Conservation (phyloP, 306 rosid species). For the Dryas octopetala region DNA sequence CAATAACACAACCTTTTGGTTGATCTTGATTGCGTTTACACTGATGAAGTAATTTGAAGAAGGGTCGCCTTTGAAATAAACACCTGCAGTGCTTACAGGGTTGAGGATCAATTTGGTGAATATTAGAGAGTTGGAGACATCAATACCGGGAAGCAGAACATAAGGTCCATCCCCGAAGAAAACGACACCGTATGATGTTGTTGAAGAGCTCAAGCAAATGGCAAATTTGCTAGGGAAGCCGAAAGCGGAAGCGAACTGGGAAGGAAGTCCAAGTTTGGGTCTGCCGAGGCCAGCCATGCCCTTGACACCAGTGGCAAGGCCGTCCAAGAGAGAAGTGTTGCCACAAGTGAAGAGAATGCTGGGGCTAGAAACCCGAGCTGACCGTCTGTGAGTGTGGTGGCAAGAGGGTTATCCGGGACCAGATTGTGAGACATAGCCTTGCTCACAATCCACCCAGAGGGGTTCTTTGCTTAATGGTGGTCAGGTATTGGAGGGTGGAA, state of each 20-base stretch:
- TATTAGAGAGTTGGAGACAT: conserved; percentile 23
- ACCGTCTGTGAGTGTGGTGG: conserved; percentile 12
- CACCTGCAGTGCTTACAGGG: conserved; percentile 41
- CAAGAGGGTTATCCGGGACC: conserved; percentile 31
- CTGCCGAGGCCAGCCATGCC: conserved; percentile 62
- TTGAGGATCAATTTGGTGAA: conserved; percentile 51
- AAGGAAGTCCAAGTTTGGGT: conserved; percentile 37
- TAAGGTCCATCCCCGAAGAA: conserved; percentile 32
- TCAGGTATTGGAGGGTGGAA: conserved; percentile 46
- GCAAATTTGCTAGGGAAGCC: conserved; percentile 35
- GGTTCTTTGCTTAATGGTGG: conserved; percentile 50
- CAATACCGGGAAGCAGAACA: conserved; percentile 8
- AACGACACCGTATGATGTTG: conserved; percentile 15
- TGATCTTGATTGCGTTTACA: conserved; percentile 44
- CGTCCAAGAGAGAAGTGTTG: conserved; percentile 20
- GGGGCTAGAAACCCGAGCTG: conserved; percentile 37
- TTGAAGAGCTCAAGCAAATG: conserved; percentile 44
- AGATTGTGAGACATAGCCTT: conserved; percentile 37
- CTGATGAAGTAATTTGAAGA: conserved; percentile 60
- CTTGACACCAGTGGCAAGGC: conserved; percentile 40
- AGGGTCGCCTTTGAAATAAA: conserved; percentile 32
- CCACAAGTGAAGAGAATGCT: conserved; percentile 42
- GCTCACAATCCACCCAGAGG: conserved; percentile 57
- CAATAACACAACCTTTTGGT: conserved; percentile 36
- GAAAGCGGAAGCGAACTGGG: conserved; percentile 41